A percentile compares a stretch with the other conserved stretches of the same genome.
Evolutionary conservation across 306 rosid species (phyloP).

Genomic region (Clitoria ternatea): DNA sequence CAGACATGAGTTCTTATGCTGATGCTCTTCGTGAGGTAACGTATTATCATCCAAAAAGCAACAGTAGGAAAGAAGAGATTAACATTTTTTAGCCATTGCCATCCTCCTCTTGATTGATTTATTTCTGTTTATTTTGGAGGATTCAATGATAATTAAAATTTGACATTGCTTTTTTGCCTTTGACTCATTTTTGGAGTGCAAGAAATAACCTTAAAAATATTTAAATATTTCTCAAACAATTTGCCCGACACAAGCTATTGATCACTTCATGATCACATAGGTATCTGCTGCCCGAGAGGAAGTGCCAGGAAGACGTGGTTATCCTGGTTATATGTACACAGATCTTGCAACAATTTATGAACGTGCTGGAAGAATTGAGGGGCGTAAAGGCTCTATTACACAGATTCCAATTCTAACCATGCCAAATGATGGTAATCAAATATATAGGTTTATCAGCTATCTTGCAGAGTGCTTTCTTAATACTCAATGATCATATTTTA

Average conservation of each 20-base stretch:
- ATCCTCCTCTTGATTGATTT: too few relatives aligned
- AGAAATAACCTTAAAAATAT: constrained; percentile 1
- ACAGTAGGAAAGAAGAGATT: not conserved
- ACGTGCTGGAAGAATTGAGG: constrained; percentile 99
- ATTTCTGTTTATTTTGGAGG: too few relatives aligned
- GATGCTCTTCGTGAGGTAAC: constrained; percentile 99
- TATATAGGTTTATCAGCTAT: not conserved
- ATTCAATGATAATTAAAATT: not conserved
- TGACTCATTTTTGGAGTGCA: not conserved
- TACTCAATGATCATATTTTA: constrained; percentile 19
- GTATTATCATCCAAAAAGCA: not conserved
- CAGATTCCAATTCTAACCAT: constrained; percentile 97
- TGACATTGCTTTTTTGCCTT: constrained; percentile 1
- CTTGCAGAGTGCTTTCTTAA: constrained; percentile 15
- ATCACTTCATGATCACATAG: constrained; percentile 37
- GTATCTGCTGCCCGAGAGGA: constrained; percentile 99
- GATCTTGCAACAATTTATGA: constrained; percentile 99
- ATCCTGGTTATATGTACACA: constrained; percentile 99
- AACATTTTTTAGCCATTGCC: too few relatives aligned
- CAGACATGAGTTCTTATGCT: constrained; percentile 99
- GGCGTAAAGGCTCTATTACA: constrained; percentile 96
- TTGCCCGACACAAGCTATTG: constrained; percentile 6
- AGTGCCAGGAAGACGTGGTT: constrained; percentile 99
- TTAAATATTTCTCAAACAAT: not conserved
- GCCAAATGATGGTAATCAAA: constrained; percentile 91